Evolutionary conservation across 2,329 filamentous ascomycete species (phyloP), one percentile per base, ranked within the genome.

Genomic region (Paradendryphiella salina): DNA sequence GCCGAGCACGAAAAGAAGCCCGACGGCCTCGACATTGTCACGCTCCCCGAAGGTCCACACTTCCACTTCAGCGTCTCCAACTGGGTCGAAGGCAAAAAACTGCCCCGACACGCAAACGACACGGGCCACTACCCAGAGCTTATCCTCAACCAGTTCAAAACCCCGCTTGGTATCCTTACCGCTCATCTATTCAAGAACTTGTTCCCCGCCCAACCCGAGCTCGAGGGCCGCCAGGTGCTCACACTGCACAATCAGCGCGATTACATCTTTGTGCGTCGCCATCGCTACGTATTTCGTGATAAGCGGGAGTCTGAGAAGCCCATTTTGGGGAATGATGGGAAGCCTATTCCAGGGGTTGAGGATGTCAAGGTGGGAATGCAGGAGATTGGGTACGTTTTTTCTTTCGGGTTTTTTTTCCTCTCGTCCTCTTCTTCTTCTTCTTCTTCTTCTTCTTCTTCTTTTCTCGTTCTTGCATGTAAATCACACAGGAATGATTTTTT

Each of bases 221-320:
- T 97, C 5, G 81, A 88, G 60, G 93, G 93, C 4, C 80, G 93
- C 18, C 92, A 96, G 67, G 92, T 96, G 1, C 85, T 96, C 7
- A 96, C 93, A 0, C 76, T 96, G 44, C 91, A 96, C 74, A 96
- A 96, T 64, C 92, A 96, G 77, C 87, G 93, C 57, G 93, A 97
- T 74, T 97, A 93, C 73, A 94, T 97, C 63, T 99, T 99, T 72
- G 82, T 97, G 43, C 82, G 94, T 4, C 81, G 92, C 31, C 92
- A 97, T 73, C 82, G 94, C 38, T 99, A 99, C 68, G 83, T 96
- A 1, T 96, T 99, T 77, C 83, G 94, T 11, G 90, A 97, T 52
- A 96, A 94, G 78, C 81, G 87, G 9, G 80, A 84, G 48, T 91
- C 87, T 0, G 94, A 97, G 76, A 96, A 96, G 78, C 87, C 85